These are phyloP conservation scores for Hanseniaspora sp. DNA, from an alignment of 1,139 yeast genomes.

Conservation along the genomic window DNA sequence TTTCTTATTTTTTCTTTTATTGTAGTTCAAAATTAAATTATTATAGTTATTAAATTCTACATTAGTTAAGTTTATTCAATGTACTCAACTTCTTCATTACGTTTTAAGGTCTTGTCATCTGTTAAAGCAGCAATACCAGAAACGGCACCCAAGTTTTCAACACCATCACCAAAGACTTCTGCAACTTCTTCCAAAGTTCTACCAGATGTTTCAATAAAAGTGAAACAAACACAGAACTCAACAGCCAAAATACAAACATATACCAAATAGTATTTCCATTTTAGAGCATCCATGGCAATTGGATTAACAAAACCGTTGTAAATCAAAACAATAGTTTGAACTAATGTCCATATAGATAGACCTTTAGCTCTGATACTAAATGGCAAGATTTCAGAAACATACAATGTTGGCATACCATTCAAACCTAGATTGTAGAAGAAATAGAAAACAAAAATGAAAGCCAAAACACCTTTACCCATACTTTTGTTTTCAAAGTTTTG, in stretches of 20 bases:
- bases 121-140: conserved; percentile 16
- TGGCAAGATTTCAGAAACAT: conserved; percentile 34
- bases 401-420: conserved; percentile 29
- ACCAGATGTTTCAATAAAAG: conserved; percentile 43
- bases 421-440: conserved; percentile 30
- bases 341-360: conserved; percentile 25
- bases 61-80: too few relatives aligned
- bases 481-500: conserved; percentile 25
- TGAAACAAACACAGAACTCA: conserved; percentile 35
- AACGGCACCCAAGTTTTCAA: conserved; percentile 20
- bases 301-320: conserved; percentile 46
- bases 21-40: too few relatives aligned
- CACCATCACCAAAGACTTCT: conserved; percentile 35
- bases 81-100: too few relatives aligned
- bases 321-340: conserved; percentile 28
- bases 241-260: conserved; percentile 35
- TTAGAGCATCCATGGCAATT: conserved; percentile 47
- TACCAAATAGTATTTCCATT: conserved; percentile 52
- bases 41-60: too few relatives aligned
- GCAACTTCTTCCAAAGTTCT: conserved; percentile 46
- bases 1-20: too few relatives aligned
- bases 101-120: conserved; percentile 6
- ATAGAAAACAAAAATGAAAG: conserved; percentile 32
- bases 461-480: conserved; percentile 31
- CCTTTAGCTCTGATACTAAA: conserved; percentile 33